phyloP scores from a whole-genome alignment of 306 rosid genomes.

The Urtica urens region DNA sequence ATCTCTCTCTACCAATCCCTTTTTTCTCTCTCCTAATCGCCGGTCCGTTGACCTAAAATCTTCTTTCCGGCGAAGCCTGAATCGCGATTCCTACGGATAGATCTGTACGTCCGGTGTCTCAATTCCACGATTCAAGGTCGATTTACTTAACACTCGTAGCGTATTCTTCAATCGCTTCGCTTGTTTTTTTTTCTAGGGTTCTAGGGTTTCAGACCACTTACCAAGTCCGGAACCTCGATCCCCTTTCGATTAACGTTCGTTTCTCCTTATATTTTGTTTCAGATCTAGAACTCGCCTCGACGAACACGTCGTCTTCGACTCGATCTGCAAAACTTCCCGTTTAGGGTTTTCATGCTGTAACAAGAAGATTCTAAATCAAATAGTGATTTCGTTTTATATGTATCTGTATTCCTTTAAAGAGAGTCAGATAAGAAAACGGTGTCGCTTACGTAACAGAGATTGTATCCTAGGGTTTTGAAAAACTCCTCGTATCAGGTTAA shows the following conservation, averaged over 20 bases:
- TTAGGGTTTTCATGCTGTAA: slow-evolving; percentile 28
- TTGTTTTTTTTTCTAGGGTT: slow-evolving; percentile 3
- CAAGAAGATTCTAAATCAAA: neutral
- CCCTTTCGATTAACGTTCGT: neutral
- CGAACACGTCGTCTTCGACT: slow-evolving; percentile 7
- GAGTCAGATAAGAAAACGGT: slow-evolving; percentile 2
- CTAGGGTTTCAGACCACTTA: slow-evolving; percentile 26
- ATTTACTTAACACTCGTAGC: slow-evolving; percentile 16
- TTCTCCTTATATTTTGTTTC: slow-evolving; percentile 15
- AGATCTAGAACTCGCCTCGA: slow-evolving; percentile 38
- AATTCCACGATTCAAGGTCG: slow-evolving; percentile 33
- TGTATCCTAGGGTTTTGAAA: slow-evolving; percentile 1
- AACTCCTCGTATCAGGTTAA: slow-evolving; percentile 40
- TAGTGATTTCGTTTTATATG: no score
- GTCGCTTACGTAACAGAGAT: slow-evolving; percentile 15
- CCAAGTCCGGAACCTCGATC: slow-evolving; percentile 5
- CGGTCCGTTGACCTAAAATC: slow-evolving; percentile 41
- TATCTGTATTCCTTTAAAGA: neutral
- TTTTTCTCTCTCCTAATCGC: slow-evolving; percentile 1
- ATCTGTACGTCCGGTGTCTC: slow-evolving; percentile 21
- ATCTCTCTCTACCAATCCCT: neutral
- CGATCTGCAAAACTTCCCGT: slow-evolving; percentile 8
- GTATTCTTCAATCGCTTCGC: slow-evolving; percentile 13
- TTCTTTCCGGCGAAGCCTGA: slow-evolving; percentile 10
- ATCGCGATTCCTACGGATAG: slow-evolving; percentile 9